Evolutionary conservation across 2,329 filamentous ascomycete genomes (phyloP), one percentile per base, ranked within the genome.

Genomic region (Geosmithia morbida): DNA sequence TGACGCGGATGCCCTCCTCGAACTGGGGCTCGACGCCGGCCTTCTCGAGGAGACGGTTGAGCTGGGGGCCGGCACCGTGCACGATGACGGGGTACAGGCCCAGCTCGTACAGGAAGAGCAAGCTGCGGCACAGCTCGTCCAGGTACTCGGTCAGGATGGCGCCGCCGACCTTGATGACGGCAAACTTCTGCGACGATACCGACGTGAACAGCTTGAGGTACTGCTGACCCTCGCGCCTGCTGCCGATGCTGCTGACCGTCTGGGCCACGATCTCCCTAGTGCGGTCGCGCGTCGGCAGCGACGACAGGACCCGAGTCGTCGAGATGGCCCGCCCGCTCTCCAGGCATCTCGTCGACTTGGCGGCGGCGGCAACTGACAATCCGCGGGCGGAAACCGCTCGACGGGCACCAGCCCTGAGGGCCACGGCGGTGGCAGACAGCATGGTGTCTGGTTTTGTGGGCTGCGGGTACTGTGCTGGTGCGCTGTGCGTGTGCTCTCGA

Each of bases 171-270:
- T 98, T 98, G 67, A 98, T 94, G 45, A 98, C 90, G 55, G 89
- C 90, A 65, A 97, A 98, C 61, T 94, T 88, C 70, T 97, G 89
- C 37, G 88, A 94, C 43, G 88, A 92, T 51, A 96, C 89, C 33
- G 89, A 95, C 56, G 85, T 92, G 74, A 98, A 98, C 64, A 97
- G 88, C 55, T 89, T 92, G 50, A 97, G 81, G 66, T 97, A 97
- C 67, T 97, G 90, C 71, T 96, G 87, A 53, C 94, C 87, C 70
- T 98, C 90, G 51, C 90, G 77, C 76, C 94, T 94, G 52, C 88
- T 95, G 52, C 88, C 90, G 63, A 97, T 94, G 68, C 90, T 95
- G 70, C 87, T 94, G 56, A 97, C 75, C 50, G 95, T 77, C 60
- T 59, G 66, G 53, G 56, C 58, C 30, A 66, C 61, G 48, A 66